Base-by-base conservation (phyloP, 2,329 filamentous ascomycete genomes). In the Aspergillus chevalieri region DNA sequence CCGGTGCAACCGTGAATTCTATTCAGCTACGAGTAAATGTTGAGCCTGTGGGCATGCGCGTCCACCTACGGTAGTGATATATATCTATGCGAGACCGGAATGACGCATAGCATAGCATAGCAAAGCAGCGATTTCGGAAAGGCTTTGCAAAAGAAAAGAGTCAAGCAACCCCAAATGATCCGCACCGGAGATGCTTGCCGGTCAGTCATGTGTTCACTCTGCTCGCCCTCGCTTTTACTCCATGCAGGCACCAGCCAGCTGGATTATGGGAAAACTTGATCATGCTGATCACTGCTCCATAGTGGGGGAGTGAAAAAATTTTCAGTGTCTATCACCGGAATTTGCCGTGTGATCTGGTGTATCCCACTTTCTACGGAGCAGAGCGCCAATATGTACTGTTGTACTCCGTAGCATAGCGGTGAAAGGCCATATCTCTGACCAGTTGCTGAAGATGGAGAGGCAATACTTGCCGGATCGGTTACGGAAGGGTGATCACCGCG, bases 401-500 rank as follows among this genome's bases (percentile, higher is more conserved):
- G 26, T 30, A 30, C 26, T 4, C 21, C 21, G 21, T 30, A 30
- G 26, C 10, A 12, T 30, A 30, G 26, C 26, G 26, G 26, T 30
- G 26, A 30, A 30, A 30, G 26, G 3, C 26, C 26, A 12, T 30
- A 30, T 30, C 26, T 30, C 10, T 30, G 9, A 30, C 26, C 26
- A 30, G 26, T 30, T 30, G 26, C 10, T 30, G 26, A 10, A 30
- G 26, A 12, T 30, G 26, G 9, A 10, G 17, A 38, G 34, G 7
- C 34, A 17, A 38, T 38, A 38, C 34, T n/a, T 38, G 6, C 34
- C 34, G 34, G n/a, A 38, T 38, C 34, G 34, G 34, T 17, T 36
- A 36, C 34, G 38, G 38, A 41, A 15, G 17, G 38, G 44, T 34
- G 53, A 55, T 57, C 47, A 50, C 47, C 51, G 51, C 47, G 53